phyloP scores from a whole-genome alignment of 306 rosid species.

The Albizia julibrissin region DNA sequence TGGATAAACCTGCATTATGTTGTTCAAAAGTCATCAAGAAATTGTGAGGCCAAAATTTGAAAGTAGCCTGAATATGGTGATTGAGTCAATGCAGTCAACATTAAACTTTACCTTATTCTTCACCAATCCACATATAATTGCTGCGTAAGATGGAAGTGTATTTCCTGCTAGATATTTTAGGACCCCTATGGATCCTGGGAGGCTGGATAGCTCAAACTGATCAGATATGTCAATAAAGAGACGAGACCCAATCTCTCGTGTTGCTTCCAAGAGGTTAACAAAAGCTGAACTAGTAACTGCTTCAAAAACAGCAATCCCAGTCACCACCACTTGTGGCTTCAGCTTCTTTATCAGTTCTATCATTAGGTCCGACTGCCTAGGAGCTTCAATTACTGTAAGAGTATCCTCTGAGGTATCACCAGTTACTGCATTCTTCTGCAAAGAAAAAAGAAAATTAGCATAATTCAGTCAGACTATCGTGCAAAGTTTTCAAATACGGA shows the following conservation, averaged over 20 bases:
- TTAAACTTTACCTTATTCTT: slow-evolving; percentile 75
- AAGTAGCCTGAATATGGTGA: not conserved
- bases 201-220: slow-evolving; percentile 96
- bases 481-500: slow-evolving; percentile 1
- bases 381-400: slow-evolving; percentile 86
- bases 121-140: slow-evolving; percentile 88
- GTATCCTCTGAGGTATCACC: slow-evolving; percentile 46
- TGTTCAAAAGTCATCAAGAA: slow-evolving; percentile 7
- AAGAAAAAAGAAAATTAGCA: slow-evolving; percentile 17
- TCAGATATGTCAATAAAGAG: slow-evolving; percentile 97
- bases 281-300: slow-evolving; percentile 96
- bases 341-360: slow-evolving; percentile 85
- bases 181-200: slow-evolving; percentile 92
- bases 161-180: slow-evolving; percentile 79
- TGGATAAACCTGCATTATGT: slow-evolving; percentile 81
- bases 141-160: slow-evolving; percentile 78
- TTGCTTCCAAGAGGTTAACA: slow-evolving; percentile 79
- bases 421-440: slow-evolving; percentile 39
- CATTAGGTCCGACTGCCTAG: slow-evolving; percentile 90
- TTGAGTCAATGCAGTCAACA: slow-evolving; percentile 24
- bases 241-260: slow-evolving; percentile 81
- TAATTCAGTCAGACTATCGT: slow-evolving; percentile 13
- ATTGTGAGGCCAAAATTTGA: not conserved
- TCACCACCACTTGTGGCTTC: slow-evolving; percentile 96
- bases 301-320: slow-evolving; percentile 91